Percentiles rank a stretch among this genome's conserved stretches.
These are phyloP conservation scores for Sporothrix sp. DNA, from an alignment of 2,329 filamentous ascomycete genomes.

Conservation along the genomic window DNA sequence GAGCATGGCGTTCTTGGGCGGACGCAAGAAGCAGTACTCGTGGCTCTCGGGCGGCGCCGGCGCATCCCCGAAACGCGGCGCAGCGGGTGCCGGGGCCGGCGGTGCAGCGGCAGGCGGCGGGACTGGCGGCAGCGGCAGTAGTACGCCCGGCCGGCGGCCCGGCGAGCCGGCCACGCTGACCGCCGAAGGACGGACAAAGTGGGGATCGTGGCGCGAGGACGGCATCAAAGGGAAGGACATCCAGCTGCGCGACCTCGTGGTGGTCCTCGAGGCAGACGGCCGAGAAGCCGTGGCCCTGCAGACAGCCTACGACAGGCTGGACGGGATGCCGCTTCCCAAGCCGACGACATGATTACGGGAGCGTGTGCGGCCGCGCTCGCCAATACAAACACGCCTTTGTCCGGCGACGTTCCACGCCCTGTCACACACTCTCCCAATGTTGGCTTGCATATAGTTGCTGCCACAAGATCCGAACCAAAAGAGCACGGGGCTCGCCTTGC, in stretches of 20 bases:
- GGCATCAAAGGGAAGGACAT: constrained; percentile 66
- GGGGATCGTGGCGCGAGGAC: constrained; percentile 72
- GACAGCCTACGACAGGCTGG: constrained; percentile 43
- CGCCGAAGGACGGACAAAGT: constrained; percentile 48
- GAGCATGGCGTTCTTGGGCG: constrained; percentile 55
- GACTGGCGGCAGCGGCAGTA: not conserved
- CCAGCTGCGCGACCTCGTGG: constrained; percentile 74
- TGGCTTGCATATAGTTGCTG: not conserved
- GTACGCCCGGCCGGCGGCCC: constrained; percentile 19
- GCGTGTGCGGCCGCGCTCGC: no score
- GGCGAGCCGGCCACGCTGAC: constrained; percentile 37
- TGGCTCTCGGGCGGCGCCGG: constrained; percentile 57
- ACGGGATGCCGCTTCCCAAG: constrained; percentile 24
- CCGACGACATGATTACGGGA: constrained; percentile 1
- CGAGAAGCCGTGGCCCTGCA: constrained; percentile 52
- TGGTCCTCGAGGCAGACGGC: constrained; percentile 70
- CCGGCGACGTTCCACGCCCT: not conserved
- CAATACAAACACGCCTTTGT: not conserved
- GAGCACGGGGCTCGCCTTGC: not conserved
- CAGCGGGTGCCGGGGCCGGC: constrained; percentile 25
- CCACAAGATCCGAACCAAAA: not conserved
- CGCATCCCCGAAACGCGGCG: constrained; percentile 36
- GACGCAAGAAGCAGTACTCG: constrained; percentile 60
- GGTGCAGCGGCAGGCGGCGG: not conserved
- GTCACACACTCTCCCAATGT: not conserved